Percentiles rank a stretch among this genome's conserved stretches.
Evolutionary conservation across 768 basidiomycete species (phyloP).

Genomic region (Lentinula sp.): DNA sequence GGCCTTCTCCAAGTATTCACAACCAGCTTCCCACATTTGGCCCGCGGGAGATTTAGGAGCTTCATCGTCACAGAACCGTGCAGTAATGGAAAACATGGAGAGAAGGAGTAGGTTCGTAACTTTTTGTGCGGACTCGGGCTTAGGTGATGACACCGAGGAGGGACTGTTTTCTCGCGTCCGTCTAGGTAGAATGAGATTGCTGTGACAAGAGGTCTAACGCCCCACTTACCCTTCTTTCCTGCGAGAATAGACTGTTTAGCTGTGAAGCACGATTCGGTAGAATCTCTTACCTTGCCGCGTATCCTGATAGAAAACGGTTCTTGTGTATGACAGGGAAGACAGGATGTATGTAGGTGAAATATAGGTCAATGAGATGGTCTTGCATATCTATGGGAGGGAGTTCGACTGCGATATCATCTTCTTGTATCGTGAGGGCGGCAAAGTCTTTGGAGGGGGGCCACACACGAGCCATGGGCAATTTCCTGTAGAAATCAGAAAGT

Average conservation of each 20-base stretch:
- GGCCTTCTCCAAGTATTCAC: constrained; percentile 57
- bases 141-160: constrained; percentile 28
- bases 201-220: not conserved
- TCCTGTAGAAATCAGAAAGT: constrained; percentile 33
- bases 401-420: constrained; percentile 35
- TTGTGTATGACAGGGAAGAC: constrained; percentile 79
- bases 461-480: constrained; percentile 66
- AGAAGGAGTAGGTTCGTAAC: constrained; percentile 66
- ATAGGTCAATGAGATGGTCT: constrained; percentile 64
- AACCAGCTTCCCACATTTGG: constrained; percentile 69
- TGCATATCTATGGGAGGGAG: constrained; percentile 62
- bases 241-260: not conserved
- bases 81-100: constrained; percentile 77
- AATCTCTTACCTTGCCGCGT: constrained; percentile 38
- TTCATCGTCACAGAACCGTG: constrained; percentile 58
- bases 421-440: constrained; percentile 28
- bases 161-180: constrained; percentile 7
- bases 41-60: constrained; percentile 31
- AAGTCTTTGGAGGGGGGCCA: constrained; percentile 58
- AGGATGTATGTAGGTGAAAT: constrained; percentile 82
- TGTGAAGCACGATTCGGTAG: not conserved
- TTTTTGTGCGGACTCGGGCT: constrained; percentile 54
- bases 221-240: constrained; percentile 8
- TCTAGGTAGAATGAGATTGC: not conserved
- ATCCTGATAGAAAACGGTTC: constrained; percentile 61